Evolutionary conservation across 345 rosid genomes (phyloP).

Genomic region (Hibiscus mutabilis): DNA sequence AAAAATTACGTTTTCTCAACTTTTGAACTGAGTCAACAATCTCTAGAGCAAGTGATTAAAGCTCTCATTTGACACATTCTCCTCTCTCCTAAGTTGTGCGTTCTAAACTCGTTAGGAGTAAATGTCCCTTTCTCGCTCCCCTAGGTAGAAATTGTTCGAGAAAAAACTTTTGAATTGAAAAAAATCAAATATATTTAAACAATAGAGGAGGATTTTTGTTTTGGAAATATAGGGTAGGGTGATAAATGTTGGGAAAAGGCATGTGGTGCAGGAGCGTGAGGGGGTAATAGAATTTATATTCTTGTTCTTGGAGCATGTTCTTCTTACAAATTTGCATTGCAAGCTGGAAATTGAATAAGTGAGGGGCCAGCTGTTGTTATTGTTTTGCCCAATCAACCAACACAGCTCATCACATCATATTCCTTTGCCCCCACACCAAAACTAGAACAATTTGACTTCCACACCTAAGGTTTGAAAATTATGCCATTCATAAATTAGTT

Average conservation of each 20-base stretch:
- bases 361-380: slow-evolving; percentile 4
- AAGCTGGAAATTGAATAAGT: background rate
- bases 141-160: no score
- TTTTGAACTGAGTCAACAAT: no score
- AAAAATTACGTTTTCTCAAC: no score
- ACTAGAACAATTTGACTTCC: background rate
- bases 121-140: no score
- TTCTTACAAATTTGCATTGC: background rate
- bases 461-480: background rate
- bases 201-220: no score
- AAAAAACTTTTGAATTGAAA: no score
- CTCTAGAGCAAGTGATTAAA: no score
- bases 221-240: no score
- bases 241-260: background rate
- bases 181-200: no score
- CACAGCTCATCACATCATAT: slow-evolving; percentile 5
- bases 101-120: no score
- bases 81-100: no score
- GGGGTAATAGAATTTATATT: background rate
- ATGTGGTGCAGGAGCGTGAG: background rate
- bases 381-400: background rate
- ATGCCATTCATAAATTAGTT: background rate
- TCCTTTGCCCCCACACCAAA: background rate
- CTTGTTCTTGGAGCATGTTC: background rate
- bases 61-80: no score